A percentile compares a stretch with the other conserved stretches of the same genome.
These are phyloP conservation scores for Caryopteris hybrid DNA, from an alignment of 305 asterid species.

Conservation along the genomic window DNA sequence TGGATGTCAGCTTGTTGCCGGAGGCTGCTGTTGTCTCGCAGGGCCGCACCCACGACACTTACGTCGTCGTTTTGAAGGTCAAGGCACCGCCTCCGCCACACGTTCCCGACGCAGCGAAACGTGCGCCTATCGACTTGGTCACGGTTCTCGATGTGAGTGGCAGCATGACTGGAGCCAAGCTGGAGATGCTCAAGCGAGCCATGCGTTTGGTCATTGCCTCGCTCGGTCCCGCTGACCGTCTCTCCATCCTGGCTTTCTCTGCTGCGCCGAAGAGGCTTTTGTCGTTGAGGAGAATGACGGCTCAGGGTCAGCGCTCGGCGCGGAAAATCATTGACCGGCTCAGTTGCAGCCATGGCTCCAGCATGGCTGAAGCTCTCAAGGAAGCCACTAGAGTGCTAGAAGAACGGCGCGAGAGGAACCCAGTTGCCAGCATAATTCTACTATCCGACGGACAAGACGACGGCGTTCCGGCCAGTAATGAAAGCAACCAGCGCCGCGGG, in stretches of 20 bases:
- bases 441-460: constrained; percentile 78
- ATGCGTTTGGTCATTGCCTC: constrained; percentile 85
- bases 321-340: constrained; percentile 59
- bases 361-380: constrained; percentile 63
- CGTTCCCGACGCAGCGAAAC: constrained; percentile 36
- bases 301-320: constrained; percentile 71
- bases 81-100: constrained; percentile 53
- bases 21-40: constrained; percentile 72
- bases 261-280: constrained; percentile 54
- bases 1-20: constrained; percentile 51
- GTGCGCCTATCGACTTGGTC: constrained; percentile 90
- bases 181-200: constrained; percentile 84
- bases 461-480: constrained; percentile 27
- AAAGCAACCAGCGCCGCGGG: constrained; percentile 29
- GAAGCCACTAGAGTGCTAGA: constrained; percentile 77
- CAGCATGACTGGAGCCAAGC: constrained; percentile 79
- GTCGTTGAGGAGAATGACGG: constrained; percentile 66
- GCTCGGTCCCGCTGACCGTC: constrained; percentile 84
- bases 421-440: constrained; percentile 73
- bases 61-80: constrained; percentile 64
- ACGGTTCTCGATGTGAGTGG: constrained; percentile 82
- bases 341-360: constrained; percentile 54
- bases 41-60: no score
- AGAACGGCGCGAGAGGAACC: constrained; percentile 78
- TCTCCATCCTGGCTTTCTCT: constrained; percentile 66